Evolutionary conservation across 805 yeast species (phyloP).

Genomic region (Grigorovia yakushimaensis): DNA sequence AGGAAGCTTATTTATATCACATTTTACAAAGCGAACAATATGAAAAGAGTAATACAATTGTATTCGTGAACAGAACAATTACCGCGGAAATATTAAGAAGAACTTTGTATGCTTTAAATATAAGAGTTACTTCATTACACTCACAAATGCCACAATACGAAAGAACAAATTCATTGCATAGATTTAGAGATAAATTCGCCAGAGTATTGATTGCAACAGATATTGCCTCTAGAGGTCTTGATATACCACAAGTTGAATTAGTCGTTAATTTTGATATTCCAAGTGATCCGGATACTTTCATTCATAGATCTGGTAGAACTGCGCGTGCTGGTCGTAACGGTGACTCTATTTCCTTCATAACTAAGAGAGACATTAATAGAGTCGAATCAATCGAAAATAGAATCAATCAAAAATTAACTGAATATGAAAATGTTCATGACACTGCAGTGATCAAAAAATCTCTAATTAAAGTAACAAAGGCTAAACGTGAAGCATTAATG

Average conservation of each 20-base stretch:
- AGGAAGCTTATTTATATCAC: conserved; percentile 76
- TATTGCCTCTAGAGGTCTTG: conserved; percentile 95
- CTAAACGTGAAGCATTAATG: conserved; percentile 83
- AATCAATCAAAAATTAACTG: conserved; percentile 69
- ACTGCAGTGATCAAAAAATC: conserved; percentile 66
- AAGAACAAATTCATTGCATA: conserved; percentile 80
- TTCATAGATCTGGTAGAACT: conserved; percentile 96
- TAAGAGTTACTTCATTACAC: conserved; percentile 82
- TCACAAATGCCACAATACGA: conserved; percentile 92
- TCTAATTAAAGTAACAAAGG: conserved; percentile 59
- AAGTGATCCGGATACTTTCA: conserved; percentile 91
- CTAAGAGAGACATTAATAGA: conserved; percentile 77
- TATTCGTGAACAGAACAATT: conserved; percentile 83
- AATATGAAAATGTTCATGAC: conserved; percentile 63
- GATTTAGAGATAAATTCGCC: conserved; percentile 93
- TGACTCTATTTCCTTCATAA: conserved; percentile 68
- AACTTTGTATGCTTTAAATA: conserved; percentile 59
- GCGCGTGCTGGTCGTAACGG: conserved; percentile 96
- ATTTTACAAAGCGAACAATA: conserved; percentile 55
- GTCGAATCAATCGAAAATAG: conserved; percentile 81
- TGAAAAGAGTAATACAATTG: conserved; percentile 60
- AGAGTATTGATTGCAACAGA: conserved; percentile 90
- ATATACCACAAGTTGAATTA: conserved; percentile 85
- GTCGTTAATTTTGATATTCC: conserved; percentile 91
- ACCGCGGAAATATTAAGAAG: conserved; percentile 85